A percentile compares a stretch with the other conserved stretches of the same genome.
phyloP scores from a whole-genome alignment of 805 yeast species.

The Spathaspora girioi region DNA sequence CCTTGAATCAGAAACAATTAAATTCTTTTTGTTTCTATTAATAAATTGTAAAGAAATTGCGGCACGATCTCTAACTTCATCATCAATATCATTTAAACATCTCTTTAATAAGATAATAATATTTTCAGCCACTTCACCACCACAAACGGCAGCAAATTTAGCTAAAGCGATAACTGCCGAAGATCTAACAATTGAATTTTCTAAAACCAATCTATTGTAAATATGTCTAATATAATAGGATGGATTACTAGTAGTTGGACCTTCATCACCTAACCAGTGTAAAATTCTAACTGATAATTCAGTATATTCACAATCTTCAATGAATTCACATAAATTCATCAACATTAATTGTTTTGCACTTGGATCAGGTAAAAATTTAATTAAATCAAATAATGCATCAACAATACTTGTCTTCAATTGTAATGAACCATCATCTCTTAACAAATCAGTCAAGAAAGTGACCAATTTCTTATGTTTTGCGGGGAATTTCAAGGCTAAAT shows the following conservation, averaged over 20 bases:
- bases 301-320: conserved; percentile 96
- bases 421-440: conserved; percentile 89
- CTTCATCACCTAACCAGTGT: conserved; percentile 90
- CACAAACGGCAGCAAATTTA: conserved; percentile 80
- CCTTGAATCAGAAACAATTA: conserved; percentile 63
- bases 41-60: conserved; percentile 76
- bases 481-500: conserved; percentile 90
- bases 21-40: conserved; percentile 28
- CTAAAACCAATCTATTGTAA: conserved; percentile 93
- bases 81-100: conserved; percentile 85
- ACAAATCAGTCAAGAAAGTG: conserved; percentile 72
- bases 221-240: conserved; percentile 92
- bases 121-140: conserved; percentile 60
- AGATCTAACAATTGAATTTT: conserved; percentile 91
- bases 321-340: conserved; percentile 90
- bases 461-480: conserved; percentile 81
- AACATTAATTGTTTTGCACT: conserved; percentile 78
- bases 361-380: conserved; percentile 70
- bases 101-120: conserved; percentile 74
- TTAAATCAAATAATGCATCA: conserved; percentile 89
- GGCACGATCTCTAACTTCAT: conserved; percentile 98
- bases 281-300: conserved; percentile 90
- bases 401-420: conserved; percentile 82
- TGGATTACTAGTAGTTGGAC: conserved; percentile 83
- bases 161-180: conserved; percentile 92